Conservation (phyloP, 1,139 yeast species). For the Hyphopichia khmerensis region DNA sequence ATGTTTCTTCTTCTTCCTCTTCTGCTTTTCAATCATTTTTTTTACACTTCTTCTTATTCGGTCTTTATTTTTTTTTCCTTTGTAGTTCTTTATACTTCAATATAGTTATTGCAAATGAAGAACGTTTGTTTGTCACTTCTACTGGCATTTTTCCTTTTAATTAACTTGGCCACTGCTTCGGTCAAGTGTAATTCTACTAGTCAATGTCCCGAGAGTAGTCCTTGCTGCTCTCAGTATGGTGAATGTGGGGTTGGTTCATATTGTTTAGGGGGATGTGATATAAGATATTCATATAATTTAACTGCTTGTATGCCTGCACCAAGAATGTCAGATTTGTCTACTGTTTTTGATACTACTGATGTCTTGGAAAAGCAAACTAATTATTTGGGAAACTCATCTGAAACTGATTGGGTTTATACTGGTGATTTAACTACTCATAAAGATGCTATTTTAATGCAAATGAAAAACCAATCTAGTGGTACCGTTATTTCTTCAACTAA, state of each 20-base stretch:
- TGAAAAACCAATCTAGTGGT: slow-evolving; percentile 80
- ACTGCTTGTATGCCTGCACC: slow-evolving; percentile 71
- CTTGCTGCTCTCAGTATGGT: slow-evolving; percentile 85
- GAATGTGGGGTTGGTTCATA: slow-evolving; percentile 79
- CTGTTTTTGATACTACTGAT: slow-evolving; percentile 37
- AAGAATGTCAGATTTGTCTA: slow-evolving; percentile 29
- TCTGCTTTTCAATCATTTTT: background rate
- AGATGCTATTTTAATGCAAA: slow-evolving; percentile 62
- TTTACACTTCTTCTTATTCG: background rate
- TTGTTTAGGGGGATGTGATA: slow-evolving; percentile 84
- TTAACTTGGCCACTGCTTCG: slow-evolving; percentile 15
- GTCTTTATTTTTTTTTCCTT: background rate
- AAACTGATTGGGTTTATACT: slow-evolving; percentile 69
- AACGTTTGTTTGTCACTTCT: background rate
- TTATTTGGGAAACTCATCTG: slow-evolving; percentile 71
- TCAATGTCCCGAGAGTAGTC: slow-evolving; percentile 67
- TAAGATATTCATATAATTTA: slow-evolving; percentile 58
- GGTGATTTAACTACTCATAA: slow-evolving; percentile 62
- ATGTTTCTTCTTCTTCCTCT: too few species aligned
- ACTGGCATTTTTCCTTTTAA: slow-evolving; percentile 4
- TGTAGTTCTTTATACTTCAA: background rate
- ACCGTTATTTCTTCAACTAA: slow-evolving; percentile 78
- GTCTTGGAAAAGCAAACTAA: slow-evolving; percentile 31
- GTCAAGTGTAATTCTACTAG: slow-evolving; percentile 44
- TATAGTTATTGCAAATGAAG: background rate